Conservation (phyloP, 2,329 filamentous ascomycete genomes). For the Lecanoromycetidae sp. region DNA sequence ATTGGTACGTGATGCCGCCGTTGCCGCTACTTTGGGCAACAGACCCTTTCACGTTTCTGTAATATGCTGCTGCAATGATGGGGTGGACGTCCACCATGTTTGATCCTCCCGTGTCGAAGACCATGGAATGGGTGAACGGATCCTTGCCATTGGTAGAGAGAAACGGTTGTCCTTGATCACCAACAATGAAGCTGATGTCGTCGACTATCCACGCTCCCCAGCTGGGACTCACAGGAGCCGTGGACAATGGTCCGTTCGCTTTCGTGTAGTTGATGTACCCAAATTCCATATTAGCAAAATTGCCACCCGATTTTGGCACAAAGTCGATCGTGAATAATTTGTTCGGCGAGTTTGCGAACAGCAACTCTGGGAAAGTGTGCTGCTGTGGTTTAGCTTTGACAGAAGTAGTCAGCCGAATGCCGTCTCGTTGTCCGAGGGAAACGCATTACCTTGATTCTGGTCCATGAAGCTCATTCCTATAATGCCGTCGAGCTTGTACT, state of each 20-base stretch:
- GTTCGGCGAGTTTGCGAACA: not conserved
- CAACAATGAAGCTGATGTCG: not conserved
- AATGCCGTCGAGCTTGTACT: too few species aligned
- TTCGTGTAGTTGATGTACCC: not conserved
- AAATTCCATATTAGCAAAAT: slow-evolving; percentile 1
- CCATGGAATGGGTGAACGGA: not conserved
- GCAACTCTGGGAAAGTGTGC: not conserved
- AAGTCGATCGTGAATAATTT: not conserved
- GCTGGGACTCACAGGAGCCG: not conserved
- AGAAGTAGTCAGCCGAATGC: not conserved
- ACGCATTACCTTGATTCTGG: not conserved
- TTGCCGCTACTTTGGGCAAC: not conserved
- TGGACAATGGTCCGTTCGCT: not conserved
- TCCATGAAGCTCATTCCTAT: not conserved
- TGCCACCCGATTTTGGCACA: not conserved
- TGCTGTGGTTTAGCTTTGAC: not conserved
- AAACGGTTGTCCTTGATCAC: not conserved
- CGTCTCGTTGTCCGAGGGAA: not conserved
- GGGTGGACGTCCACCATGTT: not conserved
- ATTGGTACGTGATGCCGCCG: not conserved
- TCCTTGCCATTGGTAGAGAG: not conserved
- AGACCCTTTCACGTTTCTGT: not conserved
- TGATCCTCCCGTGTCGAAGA: slow-evolving; percentile 6
- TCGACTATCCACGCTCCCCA: not conserved
- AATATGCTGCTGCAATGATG: not conserved